Base-by-base conservation (phyloP, 2,329 filamentous ascomycete genomes). In the Arthrobotrys pseudoclavata region DNA sequence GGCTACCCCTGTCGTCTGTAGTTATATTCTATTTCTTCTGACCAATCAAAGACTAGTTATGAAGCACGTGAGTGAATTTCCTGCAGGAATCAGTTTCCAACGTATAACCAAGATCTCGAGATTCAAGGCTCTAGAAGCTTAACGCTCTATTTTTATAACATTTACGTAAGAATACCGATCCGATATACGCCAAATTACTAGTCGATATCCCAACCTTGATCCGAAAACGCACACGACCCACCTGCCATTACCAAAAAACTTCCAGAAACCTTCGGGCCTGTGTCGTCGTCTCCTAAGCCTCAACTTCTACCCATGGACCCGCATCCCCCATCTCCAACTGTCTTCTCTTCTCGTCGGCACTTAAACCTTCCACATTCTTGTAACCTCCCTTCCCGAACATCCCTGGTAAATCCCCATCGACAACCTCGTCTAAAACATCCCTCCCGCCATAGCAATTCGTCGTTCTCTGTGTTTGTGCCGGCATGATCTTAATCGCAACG, bases 401-500 rank as follows among this genome's bases (percentile, higher is more conserved):
- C 31, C 22, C 60, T 0, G 72, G 72, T 5, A 76, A 12, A 7
- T 60, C 66, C 31, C 57, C 72, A 42, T 62, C 72, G 13, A 76
- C 48, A 34, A 76, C 55, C 20, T 76, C 72, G 45, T 76, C 72
- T 40, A 76, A 55, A 0, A 76, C 60, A 20, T 76, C 72, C 60
- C 64, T 66, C 24, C 72, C 72, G 15, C 72, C 72, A 34, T 70
- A 70, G 22, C 72, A 76, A 53, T 60, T 70, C 26, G 72, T 76
- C 40, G 72, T 76, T 60, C 72, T 64, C 57, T 76, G 72, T 29
- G 72, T 76, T 60, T 76, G 72, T 13, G 72, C 72, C 22, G 72
- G 72, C 72, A 76, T 76, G 26, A 76, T 70, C 66, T 76, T 76
- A 7, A 76, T 69, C 5, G 72, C 72, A 26, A 76, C 37, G 31